These are phyloP conservation scores for Syzygium grande DNA, from an alignment of 345 rosid genomes.

Conservation along the genomic window DNA sequence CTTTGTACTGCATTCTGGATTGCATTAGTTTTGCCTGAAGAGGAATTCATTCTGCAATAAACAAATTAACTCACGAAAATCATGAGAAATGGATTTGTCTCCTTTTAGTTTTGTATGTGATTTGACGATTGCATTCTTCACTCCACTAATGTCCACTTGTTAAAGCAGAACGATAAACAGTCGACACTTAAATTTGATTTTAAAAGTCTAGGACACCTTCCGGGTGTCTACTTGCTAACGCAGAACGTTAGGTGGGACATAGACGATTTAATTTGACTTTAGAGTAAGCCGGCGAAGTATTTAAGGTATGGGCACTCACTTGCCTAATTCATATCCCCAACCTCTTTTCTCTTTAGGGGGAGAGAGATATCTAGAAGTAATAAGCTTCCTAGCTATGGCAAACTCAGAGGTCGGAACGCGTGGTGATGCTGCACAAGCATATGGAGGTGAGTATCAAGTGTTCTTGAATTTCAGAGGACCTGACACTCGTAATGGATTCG, in stretches of 20 bases:
- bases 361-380: background rate
- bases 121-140: background rate
- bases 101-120: rapidly evolving
- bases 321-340: background rate
- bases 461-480: background rate
- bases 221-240: no score
- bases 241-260: no score
- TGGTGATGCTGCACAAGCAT: background rate
- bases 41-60: background rate
- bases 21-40: background rate
- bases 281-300: background rate
- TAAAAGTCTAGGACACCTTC: no score
- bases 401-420: rapidly evolving
- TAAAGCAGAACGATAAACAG: no score
- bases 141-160: no score
- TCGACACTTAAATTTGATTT: no score
- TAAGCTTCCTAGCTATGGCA: background rate
- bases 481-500: rapidly evolving
- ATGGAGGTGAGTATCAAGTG: background rate
- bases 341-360: background rate
- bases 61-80: background rate
- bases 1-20: background rate
- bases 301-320: background rate
- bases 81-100: background rate
- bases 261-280: no score